Evolutionary conservation across 345 rosid genomes (phyloP).

Genomic region (Luvunga scandens): DNA sequence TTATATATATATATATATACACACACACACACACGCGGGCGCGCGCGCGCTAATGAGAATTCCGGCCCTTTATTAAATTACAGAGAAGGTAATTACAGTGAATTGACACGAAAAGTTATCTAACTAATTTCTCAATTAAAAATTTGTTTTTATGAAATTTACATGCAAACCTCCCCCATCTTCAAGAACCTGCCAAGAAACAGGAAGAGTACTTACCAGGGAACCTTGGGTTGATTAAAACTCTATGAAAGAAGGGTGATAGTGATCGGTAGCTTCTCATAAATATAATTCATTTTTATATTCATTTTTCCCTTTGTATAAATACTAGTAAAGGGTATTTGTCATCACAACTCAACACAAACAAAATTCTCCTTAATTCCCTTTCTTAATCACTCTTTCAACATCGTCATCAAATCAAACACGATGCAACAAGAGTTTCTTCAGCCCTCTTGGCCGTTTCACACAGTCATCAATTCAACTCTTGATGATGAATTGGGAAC

Average conservation of each 20-base stretch:
- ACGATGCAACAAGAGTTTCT: slow-evolving; percentile 30
- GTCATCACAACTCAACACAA: neutral
- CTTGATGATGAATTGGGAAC: slow-evolving; percentile 18
- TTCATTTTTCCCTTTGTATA: slow-evolving; percentile 6
- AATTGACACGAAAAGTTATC: neutral
- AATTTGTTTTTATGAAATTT: neutral
- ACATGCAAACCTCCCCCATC: neutral
- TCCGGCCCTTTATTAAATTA: too few species aligned
- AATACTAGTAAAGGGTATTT: neutral
- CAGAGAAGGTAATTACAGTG: neutral
- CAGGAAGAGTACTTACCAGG: slow-evolving; percentile 17
- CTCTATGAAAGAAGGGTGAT: slow-evolving; percentile 17
- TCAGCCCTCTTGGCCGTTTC: slow-evolving; percentile 33
- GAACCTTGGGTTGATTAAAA: slow-evolving; percentile 16
- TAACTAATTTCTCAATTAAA: slow-evolving; percentile 8
- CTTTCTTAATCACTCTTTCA: neutral
- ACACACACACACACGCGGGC: too few species aligned
- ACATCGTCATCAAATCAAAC: neutral
- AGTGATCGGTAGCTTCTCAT: slow-evolving; percentile 15
- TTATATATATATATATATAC: too few species aligned
- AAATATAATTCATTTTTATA: neutral
- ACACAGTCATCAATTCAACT: slow-evolving; percentile 16
- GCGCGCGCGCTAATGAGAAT: too few species aligned
- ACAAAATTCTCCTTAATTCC: neutral
- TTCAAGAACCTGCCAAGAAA: slow-evolving; percentile 32